A percentile compares a stretch with the other conserved stretches of the same genome.
phyloP scores from a whole-genome alignment of 2,329 filamentous ascomycete genomes.

The Neoscytalidium dimidiatum region DNA sequence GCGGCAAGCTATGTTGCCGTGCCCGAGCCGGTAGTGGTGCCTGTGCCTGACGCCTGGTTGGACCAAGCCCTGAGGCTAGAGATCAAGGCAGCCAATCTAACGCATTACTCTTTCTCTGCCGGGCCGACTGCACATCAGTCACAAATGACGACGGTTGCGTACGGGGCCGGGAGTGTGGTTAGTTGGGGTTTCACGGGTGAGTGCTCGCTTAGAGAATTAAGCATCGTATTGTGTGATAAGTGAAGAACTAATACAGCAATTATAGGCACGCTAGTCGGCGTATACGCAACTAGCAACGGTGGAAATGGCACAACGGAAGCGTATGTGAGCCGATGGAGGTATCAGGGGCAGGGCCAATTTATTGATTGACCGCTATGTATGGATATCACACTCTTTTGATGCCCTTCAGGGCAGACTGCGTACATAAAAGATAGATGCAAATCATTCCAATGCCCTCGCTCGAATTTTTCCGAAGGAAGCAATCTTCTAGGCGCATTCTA shows the following conservation, averaged over 20 bases:
- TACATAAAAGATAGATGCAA: neutral
- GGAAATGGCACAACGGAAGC: slow-evolving; percentile 45
- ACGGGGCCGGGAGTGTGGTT: slow-evolving; percentile 29
- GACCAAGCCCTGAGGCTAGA: slow-evolving; percentile 39
- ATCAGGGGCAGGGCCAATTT: slow-evolving; percentile 34
- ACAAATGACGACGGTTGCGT: slow-evolving; percentile 25
- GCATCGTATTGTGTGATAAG: neutral
- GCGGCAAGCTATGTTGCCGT: slow-evolving; percentile 45
- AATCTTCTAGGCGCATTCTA: neutral
- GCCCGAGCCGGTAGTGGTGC: slow-evolving; percentile 37
- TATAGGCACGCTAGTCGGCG: slow-evolving; percentile 51
- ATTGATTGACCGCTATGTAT: neutral
- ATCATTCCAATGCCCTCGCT: neutral
- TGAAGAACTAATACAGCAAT: neutral
- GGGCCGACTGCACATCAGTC: slow-evolving; percentile 24
- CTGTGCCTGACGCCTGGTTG: slow-evolving; percentile 45
- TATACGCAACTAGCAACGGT: slow-evolving; percentile 57
- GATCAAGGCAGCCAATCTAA: slow-evolving; percentile 48
- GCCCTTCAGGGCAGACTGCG: neutral
- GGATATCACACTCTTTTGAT: neutral
- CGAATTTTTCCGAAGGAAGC: neutral
- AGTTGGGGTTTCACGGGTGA: slow-evolving; percentile 31
- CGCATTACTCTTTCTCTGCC: slow-evolving; percentile 44
- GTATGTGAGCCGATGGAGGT: slow-evolving; percentile 53
- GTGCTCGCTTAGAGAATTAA: neutral